phyloP scores from a whole-genome alignment of 192 early-diverging fungal genomes.

The Entomortierella beljakovae region DNA sequence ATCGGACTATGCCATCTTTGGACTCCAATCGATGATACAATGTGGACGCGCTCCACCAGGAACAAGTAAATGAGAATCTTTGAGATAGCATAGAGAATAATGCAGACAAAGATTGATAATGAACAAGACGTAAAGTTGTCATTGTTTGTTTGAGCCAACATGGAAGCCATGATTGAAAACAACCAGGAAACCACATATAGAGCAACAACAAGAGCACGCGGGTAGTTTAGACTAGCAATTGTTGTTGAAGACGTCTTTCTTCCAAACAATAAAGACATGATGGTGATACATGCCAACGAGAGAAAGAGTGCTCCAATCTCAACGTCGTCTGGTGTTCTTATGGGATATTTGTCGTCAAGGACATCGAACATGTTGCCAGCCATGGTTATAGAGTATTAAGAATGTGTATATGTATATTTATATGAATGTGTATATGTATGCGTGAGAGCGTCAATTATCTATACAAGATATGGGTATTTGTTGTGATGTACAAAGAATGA shows the following conservation, averaged over 20 bases:
- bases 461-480: too few species aligned
- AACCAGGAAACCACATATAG: conserved; percentile 58
- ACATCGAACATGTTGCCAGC: too few species aligned
- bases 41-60: conserved; percentile 53
- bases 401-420: too few species aligned
- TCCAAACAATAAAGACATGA: conserved; percentile 58
- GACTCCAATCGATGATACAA: conserved; percentile 34
- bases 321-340: background rate
- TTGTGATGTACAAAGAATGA: too few species aligned
- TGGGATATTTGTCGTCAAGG: background rate
- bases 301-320: conserved; percentile 55
- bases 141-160: conserved; percentile 62
- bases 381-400: too few species aligned
- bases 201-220: conserved; percentile 47
- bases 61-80: conserved; percentile 62
- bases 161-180: conserved; percentile 55
- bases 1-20: conserved; percentile 45
- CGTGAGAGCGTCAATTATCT: too few species aligned
- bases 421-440: too few species aligned
- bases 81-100: conserved; percentile 50
- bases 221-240: conserved; percentile 52
- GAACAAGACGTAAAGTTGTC: conserved; percentile 51
- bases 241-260: conserved; percentile 55
- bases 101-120: conserved; percentile 48
- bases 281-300: conserved; percentile 57